Base-by-base conservation (phyloP, 495 filamentous ascomycete species). In the Penicillium cataractarum region DNA sequence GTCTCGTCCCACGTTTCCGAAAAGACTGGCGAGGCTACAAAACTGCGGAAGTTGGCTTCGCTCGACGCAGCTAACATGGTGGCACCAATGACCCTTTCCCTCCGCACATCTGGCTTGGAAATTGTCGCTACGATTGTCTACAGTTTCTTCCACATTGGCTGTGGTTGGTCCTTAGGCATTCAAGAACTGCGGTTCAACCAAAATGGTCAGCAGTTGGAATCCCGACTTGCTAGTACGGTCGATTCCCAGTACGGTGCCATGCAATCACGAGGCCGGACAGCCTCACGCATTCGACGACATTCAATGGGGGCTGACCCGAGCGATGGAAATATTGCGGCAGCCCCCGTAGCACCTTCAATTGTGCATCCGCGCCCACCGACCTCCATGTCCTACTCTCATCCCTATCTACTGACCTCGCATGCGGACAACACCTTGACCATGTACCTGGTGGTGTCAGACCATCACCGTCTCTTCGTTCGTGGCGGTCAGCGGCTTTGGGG, bases 341-440 rank as follows among this genome's bases (percentile, higher is more conserved):
- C 48, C 21, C 53, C 58, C 22, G 48, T 37, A 8, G 49, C 53
- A 10, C 74, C 78, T 10, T 74, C 77, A 9, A 78, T 81, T 57
- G 26, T 74, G 58, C 79, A 80, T 58, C 74, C 71, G 27, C 63
- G 76, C 15, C 70, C 75, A 26, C 92, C 92, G 44, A 92, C 89
- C 13, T 90, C 86, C 0, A 78, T 98, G 40, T 90, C 90, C 49
- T 96, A 97, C 74, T 89, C 87, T 12, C 93, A 97, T 66, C 96
- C 95, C 6, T 99, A 97, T 67, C 86, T 99, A 9, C 81, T 99
- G 9, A 88, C 90, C 6, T 92, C 92, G 0, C 88, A 97, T 63
- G 86, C 89, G 3, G 95, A 99, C 71, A 99, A 99, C 68, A 99
- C 95, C 0, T 80, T 99, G 55, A 90, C 92, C 0, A 82, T 97